These are phyloP conservation scores for Claviceps sp. DNA, from an alignment of 2,329 filamentous ascomycete genomes.

Conservation along the genomic window DNA sequence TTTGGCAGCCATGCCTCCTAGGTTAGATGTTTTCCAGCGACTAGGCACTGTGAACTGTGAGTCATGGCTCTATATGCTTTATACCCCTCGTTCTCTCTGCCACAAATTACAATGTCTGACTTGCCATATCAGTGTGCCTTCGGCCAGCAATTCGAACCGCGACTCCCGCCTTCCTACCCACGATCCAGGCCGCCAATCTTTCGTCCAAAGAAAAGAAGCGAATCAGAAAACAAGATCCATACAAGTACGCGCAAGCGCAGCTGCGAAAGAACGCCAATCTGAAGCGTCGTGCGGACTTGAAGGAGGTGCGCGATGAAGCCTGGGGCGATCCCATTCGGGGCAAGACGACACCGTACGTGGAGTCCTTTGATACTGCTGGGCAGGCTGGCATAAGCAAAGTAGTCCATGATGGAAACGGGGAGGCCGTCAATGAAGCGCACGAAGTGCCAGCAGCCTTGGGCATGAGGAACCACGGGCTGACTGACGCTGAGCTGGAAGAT, in stretches of 20 bases:
- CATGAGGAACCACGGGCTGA: conserved; percentile 66
- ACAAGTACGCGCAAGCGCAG: conserved; percentile 65
- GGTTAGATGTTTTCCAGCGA: conserved; percentile 47
- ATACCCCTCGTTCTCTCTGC: too few relatives aligned
- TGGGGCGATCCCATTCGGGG: conserved; percentile 73
- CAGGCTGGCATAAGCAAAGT: conserved; percentile 27
- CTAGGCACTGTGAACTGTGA: conserved; percentile 48
- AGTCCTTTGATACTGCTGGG: conserved; percentile 60
- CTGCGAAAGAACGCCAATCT: conserved; percentile 77
- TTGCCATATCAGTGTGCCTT: conserved; percentile 39
- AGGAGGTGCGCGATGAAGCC: conserved; percentile 46
- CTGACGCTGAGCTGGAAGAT: conserved; percentile 49
- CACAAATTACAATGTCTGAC: background rate
- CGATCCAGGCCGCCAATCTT: conserved; percentile 51
- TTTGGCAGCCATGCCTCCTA: conserved; percentile 47
- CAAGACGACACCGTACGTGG: conserved; percentile 65
- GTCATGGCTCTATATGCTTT: conserved; percentile 12
- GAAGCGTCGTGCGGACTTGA: conserved; percentile 57
- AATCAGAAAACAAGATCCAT: conserved; percentile 63
- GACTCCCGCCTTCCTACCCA: conserved; percentile 38
- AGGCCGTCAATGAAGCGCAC: conserved; percentile 24
- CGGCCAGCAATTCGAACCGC: conserved; percentile 36
- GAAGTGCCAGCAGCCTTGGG: conserved; percentile 33
- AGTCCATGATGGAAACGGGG: conserved; percentile 27
- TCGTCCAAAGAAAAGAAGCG: conserved; percentile 51